Percentiles rank a stretch among this genome's conserved stretches.
phyloP scores from a whole-genome alignment of 2,329 filamentous ascomycete species.

The Fusarium tuaranense region DNA sequence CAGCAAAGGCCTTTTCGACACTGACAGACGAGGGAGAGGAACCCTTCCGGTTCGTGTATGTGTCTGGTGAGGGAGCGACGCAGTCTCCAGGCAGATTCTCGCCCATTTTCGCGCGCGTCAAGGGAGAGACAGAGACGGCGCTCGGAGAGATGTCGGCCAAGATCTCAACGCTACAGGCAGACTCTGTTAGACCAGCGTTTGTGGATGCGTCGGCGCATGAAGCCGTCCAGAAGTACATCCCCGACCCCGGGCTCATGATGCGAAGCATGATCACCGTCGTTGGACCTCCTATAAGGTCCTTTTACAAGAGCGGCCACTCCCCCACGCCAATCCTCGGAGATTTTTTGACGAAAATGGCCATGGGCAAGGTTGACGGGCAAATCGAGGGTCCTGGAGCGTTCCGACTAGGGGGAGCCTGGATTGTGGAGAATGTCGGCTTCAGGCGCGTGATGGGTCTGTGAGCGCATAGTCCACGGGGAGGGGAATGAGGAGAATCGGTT shows the following conservation, averaged over 20 bases:
- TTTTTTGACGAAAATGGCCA: slow-evolving; percentile 59
- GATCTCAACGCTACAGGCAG: slow-evolving; percentile 62
- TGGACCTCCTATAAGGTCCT: slow-evolving; percentile 37
- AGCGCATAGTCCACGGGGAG: background rate
- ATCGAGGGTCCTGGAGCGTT: slow-evolving; percentile 47
- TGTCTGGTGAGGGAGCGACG: slow-evolving; percentile 74
- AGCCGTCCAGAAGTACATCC: slow-evolving; percentile 57
- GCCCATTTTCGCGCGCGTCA: slow-evolving; percentile 70
- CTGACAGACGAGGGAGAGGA: slow-evolving; percentile 54
- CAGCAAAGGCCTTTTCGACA: slow-evolving; percentile 69
- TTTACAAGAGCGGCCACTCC: slow-evolving; percentile 45
- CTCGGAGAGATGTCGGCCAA: slow-evolving; percentile 64
- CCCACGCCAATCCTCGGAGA: slow-evolving; percentile 59
- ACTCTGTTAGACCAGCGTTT: slow-evolving; percentile 68
- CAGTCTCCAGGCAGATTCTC: slow-evolving; percentile 67
- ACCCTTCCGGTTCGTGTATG: slow-evolving; percentile 77
- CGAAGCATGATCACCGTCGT: slow-evolving; percentile 34
- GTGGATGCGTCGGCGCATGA: slow-evolving; percentile 64
- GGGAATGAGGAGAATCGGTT: background rate
- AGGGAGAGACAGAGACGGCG: slow-evolving; percentile 73
- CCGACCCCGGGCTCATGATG: slow-evolving; percentile 41
- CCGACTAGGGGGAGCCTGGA: slow-evolving; percentile 49
- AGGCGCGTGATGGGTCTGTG: slow-evolving; percentile 49
- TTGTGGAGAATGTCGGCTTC: slow-evolving; percentile 52
- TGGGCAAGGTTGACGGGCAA: slow-evolving; percentile 50